Evolutionary conservation across 2,329 filamentous ascomycete species (phyloP).

Genomic region (Aspergillus hortae): DNA sequence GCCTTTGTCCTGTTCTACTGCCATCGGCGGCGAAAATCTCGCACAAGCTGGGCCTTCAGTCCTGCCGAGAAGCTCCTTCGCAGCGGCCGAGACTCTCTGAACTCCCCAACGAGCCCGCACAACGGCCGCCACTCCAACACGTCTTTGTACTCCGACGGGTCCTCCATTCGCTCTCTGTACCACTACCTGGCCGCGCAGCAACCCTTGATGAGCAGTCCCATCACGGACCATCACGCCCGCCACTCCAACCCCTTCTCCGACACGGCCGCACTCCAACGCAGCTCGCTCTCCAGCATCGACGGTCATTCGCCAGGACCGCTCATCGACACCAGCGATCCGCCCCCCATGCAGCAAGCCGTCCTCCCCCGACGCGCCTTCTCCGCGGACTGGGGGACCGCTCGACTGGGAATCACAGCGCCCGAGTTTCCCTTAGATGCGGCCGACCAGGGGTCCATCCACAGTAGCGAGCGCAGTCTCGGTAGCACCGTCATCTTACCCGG

Average conservation of each 20-base stretch:
- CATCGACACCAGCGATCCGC: constrained; percentile 3
- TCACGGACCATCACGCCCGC: neutral
- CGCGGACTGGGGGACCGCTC: neutral
- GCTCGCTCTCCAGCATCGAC: neutral
- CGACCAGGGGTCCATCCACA: constrained; percentile 12
- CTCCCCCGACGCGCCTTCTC: constrained; percentile 5
- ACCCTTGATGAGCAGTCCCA: neutral
- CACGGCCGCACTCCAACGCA: constrained; percentile 4
- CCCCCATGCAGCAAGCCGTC: neutral
- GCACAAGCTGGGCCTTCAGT: constrained; percentile 3
- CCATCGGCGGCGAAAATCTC: constrained; percentile 15
- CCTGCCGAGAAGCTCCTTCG: constrained; percentile 18
- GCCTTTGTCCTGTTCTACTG: constrained; percentile 21
- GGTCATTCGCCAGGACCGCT: constrained; percentile 5
- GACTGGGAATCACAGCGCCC: neutral
- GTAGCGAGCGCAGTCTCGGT: constrained; percentile 20
- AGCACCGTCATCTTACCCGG: constrained; percentile 29
- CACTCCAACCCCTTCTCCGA: constrained; percentile 16
- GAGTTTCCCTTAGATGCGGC: neutral
- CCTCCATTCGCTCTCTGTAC: constrained; percentile 11
- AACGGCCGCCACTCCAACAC: constrained; percentile 9
- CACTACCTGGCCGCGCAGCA: constrained; percentile 1
- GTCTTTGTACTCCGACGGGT: constrained; percentile 8
- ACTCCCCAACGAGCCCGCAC: constrained; percentile 16
- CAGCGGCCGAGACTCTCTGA: constrained; percentile 9